phyloP scores from a whole-genome alignment of 2,329 filamentous ascomycete genomes.

The Fusarium protoensiforme region DNA sequence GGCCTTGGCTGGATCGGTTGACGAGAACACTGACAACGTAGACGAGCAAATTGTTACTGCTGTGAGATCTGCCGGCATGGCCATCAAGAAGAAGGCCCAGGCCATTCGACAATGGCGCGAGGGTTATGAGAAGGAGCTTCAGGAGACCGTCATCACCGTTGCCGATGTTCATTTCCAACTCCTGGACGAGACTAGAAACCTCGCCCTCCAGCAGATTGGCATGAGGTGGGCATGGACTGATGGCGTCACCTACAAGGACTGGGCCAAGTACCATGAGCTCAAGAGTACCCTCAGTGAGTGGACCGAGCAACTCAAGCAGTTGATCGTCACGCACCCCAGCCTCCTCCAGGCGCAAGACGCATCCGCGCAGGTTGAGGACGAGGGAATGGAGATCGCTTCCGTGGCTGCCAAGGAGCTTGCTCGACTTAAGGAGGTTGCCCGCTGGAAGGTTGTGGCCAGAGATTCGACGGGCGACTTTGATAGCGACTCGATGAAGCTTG shows the following conservation, averaged over 20 bases:
- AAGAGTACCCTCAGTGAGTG: slow-evolving; percentile 86
- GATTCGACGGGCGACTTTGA: slow-evolving; percentile 86
- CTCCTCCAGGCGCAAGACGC: slow-evolving; percentile 75
- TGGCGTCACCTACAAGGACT: slow-evolving; percentile 95
- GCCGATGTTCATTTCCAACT: slow-evolving; percentile 86
- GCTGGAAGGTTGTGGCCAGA: slow-evolving; percentile 81
- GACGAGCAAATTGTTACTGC: slow-evolving; percentile 57
- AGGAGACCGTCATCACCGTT: slow-evolving; percentile 74
- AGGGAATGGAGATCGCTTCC: slow-evolving; percentile 84
- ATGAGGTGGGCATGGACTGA: slow-evolving; percentile 98
- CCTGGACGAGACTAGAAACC: slow-evolving; percentile 82
- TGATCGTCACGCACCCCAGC: slow-evolving; percentile 79
- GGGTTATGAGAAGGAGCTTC: slow-evolving; percentile 75
- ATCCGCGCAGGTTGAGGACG: slow-evolving; percentile 76
- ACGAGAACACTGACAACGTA: slow-evolving; percentile 52
- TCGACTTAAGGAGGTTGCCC: slow-evolving; percentile 83
- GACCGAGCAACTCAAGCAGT: slow-evolving; percentile 82
- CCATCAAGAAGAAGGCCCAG: slow-evolving; percentile 82
- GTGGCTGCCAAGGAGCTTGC: slow-evolving; percentile 82
- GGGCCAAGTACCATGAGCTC: slow-evolving; percentile 92
- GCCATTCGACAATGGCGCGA: slow-evolving; percentile 81
- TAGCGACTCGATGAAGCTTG: slow-evolving; percentile 69
- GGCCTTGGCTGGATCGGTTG: slow-evolving; percentile 67
- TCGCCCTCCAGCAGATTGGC: slow-evolving; percentile 90
- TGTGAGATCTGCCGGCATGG: slow-evolving; percentile 75